Evolutionary conservation across 1,139 yeast species (phyloP).

Genomic region (Scheffersomyces stambukii): DNA sequence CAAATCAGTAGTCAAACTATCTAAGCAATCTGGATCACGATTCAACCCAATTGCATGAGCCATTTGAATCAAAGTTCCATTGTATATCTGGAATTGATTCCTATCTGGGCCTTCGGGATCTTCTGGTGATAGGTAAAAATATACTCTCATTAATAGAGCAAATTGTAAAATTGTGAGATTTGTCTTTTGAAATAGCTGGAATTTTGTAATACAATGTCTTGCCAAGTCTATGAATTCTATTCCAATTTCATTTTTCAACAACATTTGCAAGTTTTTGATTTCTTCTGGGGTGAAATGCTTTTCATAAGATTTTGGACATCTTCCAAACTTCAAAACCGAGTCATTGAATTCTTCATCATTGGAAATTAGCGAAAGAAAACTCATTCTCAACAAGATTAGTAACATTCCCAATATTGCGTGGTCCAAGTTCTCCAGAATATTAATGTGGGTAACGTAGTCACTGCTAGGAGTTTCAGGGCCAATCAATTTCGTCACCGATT

Average conservation of each 20-base stretch:
- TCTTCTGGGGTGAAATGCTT: slow-evolving; percentile 10
- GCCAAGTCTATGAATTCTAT: slow-evolving; percentile 28
- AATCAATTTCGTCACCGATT: slow-evolving; percentile 14
- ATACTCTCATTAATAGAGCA: slow-evolving; percentile 41
- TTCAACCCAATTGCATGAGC: slow-evolving; percentile 43
- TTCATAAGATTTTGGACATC: slow-evolving; percentile 13
- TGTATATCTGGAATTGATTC: slow-evolving; percentile 36
- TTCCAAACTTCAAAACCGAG: slow-evolving; percentile 10
- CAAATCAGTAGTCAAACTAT: slow-evolving; percentile 6
- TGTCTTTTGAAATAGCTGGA: slow-evolving; percentile 19
- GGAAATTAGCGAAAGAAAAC: slow-evolving; percentile 22
- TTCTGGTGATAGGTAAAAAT: slow-evolving; percentile 42
- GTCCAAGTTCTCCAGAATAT: slow-evolving; percentile 15
- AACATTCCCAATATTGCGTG: slow-evolving; percentile 21
- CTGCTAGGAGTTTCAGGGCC: slow-evolving; percentile 14
- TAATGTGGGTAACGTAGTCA: slow-evolving; percentile 12
- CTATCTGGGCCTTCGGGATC: slow-evolving; percentile 48
- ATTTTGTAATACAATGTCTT: slow-evolving; percentile 26
- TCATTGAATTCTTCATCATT: slow-evolving; percentile 26
- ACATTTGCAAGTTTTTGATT: slow-evolving; percentile 29
- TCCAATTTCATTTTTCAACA: slow-evolving; percentile 45
- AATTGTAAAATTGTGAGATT: slow-evolving; percentile 35
- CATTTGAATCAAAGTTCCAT: slow-evolving; percentile 35
- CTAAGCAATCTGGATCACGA: slow-evolving; percentile 31
- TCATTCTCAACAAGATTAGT: slow-evolving; percentile 17